These are phyloP conservation scores for Wallacemonas sp. DNA, from an alignment of 208 protist species.

Conservation along the genomic window DNA sequence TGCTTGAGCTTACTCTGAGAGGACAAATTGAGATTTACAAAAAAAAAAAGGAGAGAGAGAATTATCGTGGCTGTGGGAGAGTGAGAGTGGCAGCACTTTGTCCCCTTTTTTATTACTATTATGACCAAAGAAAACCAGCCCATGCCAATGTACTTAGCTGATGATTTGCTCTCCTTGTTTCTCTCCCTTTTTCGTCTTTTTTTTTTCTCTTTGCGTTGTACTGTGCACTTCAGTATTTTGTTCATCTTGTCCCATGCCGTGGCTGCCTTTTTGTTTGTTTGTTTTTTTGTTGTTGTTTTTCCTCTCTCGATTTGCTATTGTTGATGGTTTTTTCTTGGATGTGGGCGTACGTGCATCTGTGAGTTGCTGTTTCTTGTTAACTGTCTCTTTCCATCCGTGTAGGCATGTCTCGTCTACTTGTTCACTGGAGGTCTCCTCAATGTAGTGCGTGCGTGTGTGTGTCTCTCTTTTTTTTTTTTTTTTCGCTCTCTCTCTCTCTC, in stretches of 20 bases:
- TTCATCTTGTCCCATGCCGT: neutral
- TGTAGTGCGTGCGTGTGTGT: too few species aligned
- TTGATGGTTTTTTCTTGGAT: neutral
- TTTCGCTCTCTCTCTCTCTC: conserved; percentile 1
- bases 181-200: neutral
- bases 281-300: conserved; percentile 16
- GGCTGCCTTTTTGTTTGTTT: conserved; percentile 13
- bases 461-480: conserved; percentile 11
- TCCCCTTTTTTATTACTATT: neutral
- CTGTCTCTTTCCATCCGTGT: too few species aligned
- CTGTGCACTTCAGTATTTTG: too few species aligned
- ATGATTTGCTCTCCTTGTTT: neutral
- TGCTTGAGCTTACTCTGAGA: too few species aligned
- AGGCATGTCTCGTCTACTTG: too few species aligned
- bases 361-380: neutral
- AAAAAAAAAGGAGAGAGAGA: too few species aligned
- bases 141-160: neutral
- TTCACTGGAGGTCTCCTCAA: too few species aligned
- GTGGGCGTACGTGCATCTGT: neutral
- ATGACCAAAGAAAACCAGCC: conserved; percentile 14
- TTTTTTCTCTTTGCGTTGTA: neutral
- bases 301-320: conserved; percentile 11
- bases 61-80: too few species aligned
- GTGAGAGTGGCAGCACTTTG: too few species aligned
- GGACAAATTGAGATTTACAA: too few species aligned